These are phyloP conservation scores for Dryas drummondii DNA, from an alignment of 306 rosid genomes.

Conservation along the genomic window DNA sequence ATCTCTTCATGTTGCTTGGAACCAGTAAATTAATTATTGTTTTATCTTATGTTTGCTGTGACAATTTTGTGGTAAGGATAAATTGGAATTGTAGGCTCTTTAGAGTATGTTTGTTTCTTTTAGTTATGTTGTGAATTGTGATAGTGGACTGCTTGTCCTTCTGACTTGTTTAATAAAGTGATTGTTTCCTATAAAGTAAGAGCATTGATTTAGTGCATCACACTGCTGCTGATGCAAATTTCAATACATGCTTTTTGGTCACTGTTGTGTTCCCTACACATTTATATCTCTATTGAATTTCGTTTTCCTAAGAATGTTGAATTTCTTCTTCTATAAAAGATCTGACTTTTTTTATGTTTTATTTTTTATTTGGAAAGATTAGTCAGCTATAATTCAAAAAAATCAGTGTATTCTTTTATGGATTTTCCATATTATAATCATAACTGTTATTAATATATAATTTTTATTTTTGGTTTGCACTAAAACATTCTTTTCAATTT, in stretches of 20 bases:
- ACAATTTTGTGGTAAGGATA: too few species aligned
- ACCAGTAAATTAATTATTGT: too few species aligned
- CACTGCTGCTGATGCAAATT: background rate
- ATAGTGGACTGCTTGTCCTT: too few species aligned
- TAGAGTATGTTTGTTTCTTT: too few species aligned
- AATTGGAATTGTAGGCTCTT: too few species aligned
- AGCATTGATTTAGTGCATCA: background rate
- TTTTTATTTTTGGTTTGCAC: background rate
- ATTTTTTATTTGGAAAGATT: background rate
- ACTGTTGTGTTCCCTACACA: background rate
- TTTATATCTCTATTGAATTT: background rate
- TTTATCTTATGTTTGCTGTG: too few species aligned
- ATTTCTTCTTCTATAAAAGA: background rate
- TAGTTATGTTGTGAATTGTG: too few species aligned
- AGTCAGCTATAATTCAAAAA: background rate
- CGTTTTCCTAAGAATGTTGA: background rate
- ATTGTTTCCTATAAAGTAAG: background rate
- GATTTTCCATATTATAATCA: background rate
- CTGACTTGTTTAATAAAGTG: background rate
- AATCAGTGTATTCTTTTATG: background rate
- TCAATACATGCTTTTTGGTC: background rate
- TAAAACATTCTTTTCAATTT: conserved; percentile 6
- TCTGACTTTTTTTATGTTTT: background rate
- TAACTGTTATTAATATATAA: background rate
- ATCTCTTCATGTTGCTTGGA: too few species aligned